Percentiles rank a stretch among this genome's conserved stretches.
phyloP scores from a whole-genome alignment of 768 basidiomycete genomes.

The Lactarius sanguifluus region DNA sequence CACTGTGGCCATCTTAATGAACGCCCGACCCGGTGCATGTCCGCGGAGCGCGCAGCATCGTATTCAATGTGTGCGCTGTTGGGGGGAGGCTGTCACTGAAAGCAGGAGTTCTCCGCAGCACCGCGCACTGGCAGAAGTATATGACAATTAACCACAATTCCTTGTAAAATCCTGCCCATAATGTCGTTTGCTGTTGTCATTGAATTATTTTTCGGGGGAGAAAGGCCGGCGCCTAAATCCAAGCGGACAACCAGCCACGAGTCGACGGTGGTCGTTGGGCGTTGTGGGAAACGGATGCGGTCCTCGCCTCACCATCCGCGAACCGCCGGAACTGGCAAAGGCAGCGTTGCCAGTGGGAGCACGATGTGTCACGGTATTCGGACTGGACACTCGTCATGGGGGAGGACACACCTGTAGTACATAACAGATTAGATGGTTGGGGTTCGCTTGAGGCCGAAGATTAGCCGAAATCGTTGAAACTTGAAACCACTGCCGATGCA shows the following conservation, averaged over 20 bases:
- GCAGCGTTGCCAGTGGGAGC: not conserved
- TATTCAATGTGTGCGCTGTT: not conserved
- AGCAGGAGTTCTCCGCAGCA: not conserved
- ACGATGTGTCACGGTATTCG: not conserved
- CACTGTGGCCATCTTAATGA: not conserved
- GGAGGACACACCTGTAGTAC: not conserved
- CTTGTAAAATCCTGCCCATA: no score
- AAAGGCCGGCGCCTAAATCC: not conserved
- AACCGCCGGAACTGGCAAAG: not conserved
- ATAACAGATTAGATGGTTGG: not conserved
- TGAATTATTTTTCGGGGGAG: not conserved
- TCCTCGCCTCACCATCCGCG: not conserved
- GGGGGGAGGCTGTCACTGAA: not conserved
- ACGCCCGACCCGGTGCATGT: not conserved
- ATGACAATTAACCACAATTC: not conserved
- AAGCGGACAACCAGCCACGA: no score
- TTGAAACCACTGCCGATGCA: no score
- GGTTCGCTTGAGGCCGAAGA: not conserved
- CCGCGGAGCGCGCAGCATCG: not conserved
- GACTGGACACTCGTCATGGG: not conserved
- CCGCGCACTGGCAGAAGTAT: not conserved
- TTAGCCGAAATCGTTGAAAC: not conserved
- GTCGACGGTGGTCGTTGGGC: not conserved
- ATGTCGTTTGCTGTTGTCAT: not conserved
- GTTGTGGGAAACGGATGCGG: not conserved